Base-by-base conservation (phyloP, 352 stramenopile genomes). In the Peronospora destructor region DNA sequence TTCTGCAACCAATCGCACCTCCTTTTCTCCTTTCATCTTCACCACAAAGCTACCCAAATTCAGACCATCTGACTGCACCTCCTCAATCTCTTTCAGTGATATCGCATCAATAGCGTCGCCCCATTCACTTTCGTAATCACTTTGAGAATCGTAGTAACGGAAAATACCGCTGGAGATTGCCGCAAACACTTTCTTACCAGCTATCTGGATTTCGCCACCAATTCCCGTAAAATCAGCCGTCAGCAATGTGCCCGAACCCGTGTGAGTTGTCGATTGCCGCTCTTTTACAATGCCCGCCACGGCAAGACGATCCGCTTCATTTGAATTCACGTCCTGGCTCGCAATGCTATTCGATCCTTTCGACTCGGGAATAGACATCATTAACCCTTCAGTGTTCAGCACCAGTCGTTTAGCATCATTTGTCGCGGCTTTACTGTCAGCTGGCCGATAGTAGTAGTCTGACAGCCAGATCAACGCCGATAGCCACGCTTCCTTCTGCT, bases 401-500 rank as follows among this genome's bases (percentile, higher is more conserved):
- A 53, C 67, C 43, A 76, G 68, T 13, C 68, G 66, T 35, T 83
- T 83, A 3, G 53, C 49, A 14, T 59, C 62, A 45, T 42, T 58
- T 11, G 61, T 68, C 10, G 48, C 44, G 4, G 53, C 41, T 11
- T 45, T 64, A 35, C 56, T 51, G 38, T 68, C 51, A 25, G 17
- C 51, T 2, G 58, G 58, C 29, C 79, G 62, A 50, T 81, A 91
- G 57, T 91, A 85, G 33, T 90, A 94, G 55, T 94, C 83, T 2
- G 80, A 90, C 8, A 88, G 56, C 83, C 83, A 94, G 19, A 94
- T 88, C 16, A 94, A 55, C 16, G 77, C 56, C n/a, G 78, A 85
- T 0, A 92, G 50, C 83, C 83, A 94, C n/a, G 77, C 80, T 56
- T 94, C 80, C 47, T 91, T 94, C 41, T 91, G 81, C 12, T 65